phyloP scores from a whole-genome alignment of 768 basidiomycete species.

The Lentinus tigrinus region DNA sequence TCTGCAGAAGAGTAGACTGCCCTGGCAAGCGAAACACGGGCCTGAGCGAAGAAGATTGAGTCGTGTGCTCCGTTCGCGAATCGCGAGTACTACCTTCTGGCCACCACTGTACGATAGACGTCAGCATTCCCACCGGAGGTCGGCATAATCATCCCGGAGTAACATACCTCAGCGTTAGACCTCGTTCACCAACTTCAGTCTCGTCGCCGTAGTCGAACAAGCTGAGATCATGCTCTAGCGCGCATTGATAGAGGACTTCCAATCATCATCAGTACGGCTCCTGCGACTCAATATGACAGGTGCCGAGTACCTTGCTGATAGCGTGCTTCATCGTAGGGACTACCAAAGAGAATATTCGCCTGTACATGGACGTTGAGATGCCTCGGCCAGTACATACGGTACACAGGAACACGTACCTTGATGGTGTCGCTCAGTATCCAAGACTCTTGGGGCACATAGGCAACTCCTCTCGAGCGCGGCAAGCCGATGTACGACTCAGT shows the following conservation, averaged over 20 bases:
- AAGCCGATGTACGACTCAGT: slow-evolving; percentile 39
- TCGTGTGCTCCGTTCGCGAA: neutral
- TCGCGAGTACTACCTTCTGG: slow-evolving; percentile 34
- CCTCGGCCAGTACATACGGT: too few species aligned
- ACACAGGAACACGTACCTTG: slow-evolving; percentile 37
- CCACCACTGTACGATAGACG: slow-evolving; percentile 33
- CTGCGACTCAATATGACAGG: too few species aligned
- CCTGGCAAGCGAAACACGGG: slow-evolving; percentile 40
- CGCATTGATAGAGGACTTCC: slow-evolving; percentile 35
- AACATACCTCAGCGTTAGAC: slow-evolving; percentile 44
- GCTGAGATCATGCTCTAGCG: slow-evolving; percentile 41
- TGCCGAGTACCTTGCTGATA: slow-evolving; percentile 22
- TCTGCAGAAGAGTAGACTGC: slow-evolving; percentile 39
- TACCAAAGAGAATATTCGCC: slow-evolving; percentile 31
- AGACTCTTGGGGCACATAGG: slow-evolving; percentile 79
- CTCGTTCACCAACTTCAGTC: slow-evolving; percentile 59
- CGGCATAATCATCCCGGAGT: too few species aligned
- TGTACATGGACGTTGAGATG: neutral
- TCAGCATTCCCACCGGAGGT: neutral
- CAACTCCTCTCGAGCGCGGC: slow-evolving; percentile 49
- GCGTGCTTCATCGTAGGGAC: slow-evolving; percentile 27
- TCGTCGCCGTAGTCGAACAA: slow-evolving; percentile 49
- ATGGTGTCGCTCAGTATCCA: slow-evolving; percentile 84
- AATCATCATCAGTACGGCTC: too few species aligned
- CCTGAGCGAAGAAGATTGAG: slow-evolving; percentile 22